Base-by-base conservation (phyloP, 108 stramenopile species). In the Skeletonema menzelii region DNA sequence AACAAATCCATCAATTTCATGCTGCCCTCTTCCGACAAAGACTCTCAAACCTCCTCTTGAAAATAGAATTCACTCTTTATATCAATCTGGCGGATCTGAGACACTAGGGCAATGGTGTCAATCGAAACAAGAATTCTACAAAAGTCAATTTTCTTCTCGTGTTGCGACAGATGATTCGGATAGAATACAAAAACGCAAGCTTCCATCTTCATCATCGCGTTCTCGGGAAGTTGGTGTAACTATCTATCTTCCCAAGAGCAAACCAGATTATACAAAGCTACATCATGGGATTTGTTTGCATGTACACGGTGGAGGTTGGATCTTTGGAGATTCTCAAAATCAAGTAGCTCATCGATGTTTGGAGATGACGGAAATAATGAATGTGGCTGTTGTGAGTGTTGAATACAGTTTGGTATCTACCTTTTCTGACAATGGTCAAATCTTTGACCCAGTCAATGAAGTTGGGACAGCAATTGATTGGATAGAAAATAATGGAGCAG, bases 291-390 rank as follows among this genome's bases (percentile, higher is more conserved):
- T 81, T 14, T 81, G 80, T 35, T 42, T 76, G 1, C 80, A 81
- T 55, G 76, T 77, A 12, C 80, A 81, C 27, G 80, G 80, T 47
- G 80, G 80, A 15, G 75, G 80, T 2, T 81, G 75, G 80, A 53
- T 81, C 11, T 81, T 69, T 69, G 80, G 75, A 6, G 75, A 76
- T 47, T 81, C 80, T 4, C 49, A 49, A 6, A 47, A 76, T 76
- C 80, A 81, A 62, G 80, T 81, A 20, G 80, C 75, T 13, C 80
- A 81, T 72, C 75, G 80, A 14, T 77, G 69, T 31, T 71, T 81
- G 49, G 80, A 81, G 37, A 81, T 81, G 80, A 63, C 80, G 11
- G 38, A 46, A 12, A 5, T 22, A 8, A 44, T 66, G 35, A 81
- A 76, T 72, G 69, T 38, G 13, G 80, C 70, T 28, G 80, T 81